phyloP scores from a whole-genome alignment of 495 filamentous ascomycete genomes.

The Penicillium verhagenii region DNA sequence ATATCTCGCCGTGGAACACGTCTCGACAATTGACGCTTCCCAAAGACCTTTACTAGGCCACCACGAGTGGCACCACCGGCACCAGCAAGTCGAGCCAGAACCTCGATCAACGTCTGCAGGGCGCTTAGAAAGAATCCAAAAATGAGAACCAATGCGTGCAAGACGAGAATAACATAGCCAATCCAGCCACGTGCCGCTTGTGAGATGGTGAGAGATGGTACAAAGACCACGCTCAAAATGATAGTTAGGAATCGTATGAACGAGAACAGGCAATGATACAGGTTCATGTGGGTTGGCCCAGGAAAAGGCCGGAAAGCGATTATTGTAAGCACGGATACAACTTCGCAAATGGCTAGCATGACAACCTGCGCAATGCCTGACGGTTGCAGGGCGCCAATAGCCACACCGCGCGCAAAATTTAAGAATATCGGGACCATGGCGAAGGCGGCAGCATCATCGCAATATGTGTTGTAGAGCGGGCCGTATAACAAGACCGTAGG shows the following conservation, averaged over 20 bases:
- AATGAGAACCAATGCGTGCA: conserved; percentile 83
- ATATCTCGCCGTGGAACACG: conserved; percentile 62
- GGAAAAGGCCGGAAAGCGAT: conserved; percentile 90
- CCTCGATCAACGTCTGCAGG: conserved; percentile 83
- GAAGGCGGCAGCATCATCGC: conserved; percentile 83
- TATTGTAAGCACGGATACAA: conserved; percentile 83
- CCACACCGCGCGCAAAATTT: conserved; percentile 80
- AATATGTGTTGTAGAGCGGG: conserved; percentile 96
- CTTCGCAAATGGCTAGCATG: conserved; percentile 88
- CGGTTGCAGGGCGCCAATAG: conserved; percentile 88
- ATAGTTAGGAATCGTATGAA: conserved; percentile 73
- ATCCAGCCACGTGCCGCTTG: conserved; percentile 87
- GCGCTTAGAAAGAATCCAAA: conserved; percentile 95
- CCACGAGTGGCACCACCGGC: conserved; percentile 81
- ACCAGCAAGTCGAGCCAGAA: conserved; percentile 74
- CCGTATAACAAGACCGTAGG: conserved; percentile 87
- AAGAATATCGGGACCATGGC: conserved; percentile 81
- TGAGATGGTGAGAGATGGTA: conserved; percentile 73
- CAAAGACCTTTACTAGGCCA: conserved; percentile 87
- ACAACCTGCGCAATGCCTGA: conserved; percentile 91
- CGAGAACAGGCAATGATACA: conserved; percentile 85
- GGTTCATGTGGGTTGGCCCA: conserved; percentile 94
- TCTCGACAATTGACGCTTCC: conserved; percentile 85
- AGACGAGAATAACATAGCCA: conserved; percentile 84
- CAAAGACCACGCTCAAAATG: conserved; percentile 82